These are phyloP conservation scores for Eucalyptus marginata DNA, from an alignment of 345 rosid species.

Conservation along the genomic window DNA sequence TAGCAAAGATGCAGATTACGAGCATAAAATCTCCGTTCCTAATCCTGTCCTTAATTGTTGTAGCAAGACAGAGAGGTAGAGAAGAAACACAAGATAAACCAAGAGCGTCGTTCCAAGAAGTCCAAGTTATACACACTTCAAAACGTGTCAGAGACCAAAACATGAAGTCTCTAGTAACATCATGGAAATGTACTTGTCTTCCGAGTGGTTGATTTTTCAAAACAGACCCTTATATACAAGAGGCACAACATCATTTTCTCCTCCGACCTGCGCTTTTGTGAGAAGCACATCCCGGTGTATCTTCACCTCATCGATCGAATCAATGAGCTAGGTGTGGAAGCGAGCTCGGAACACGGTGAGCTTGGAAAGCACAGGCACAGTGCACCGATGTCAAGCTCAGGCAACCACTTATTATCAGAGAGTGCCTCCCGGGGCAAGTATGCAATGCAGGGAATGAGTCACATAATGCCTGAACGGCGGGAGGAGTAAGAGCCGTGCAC, in stretches of 20 bases:
- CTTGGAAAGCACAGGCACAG: slow-evolving; percentile 73
- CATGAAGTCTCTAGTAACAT: background rate
- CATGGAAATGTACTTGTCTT: background rate
- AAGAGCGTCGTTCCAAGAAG: background rate
- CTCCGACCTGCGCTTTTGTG: background rate
- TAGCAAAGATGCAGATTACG: background rate
- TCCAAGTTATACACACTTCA: background rate
- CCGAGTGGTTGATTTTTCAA: background rate
- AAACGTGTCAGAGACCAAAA: background rate
- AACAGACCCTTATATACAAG: background rate
- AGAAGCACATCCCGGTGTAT: background rate
- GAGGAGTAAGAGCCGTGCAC: slow-evolving; percentile 90
- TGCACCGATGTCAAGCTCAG: slow-evolving; percentile 81
- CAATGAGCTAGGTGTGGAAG: slow-evolving; percentile 51
- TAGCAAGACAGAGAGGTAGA: background rate
- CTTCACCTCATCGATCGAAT: background rate
- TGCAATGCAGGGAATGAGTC: slow-evolving; percentile 94
- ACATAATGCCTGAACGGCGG: slow-evolving; percentile 88
- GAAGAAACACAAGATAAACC: background rate
- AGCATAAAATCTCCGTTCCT: background rate
- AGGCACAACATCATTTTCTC: background rate
- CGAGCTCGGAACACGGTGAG: slow-evolving; percentile 35
- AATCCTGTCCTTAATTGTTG: background rate
- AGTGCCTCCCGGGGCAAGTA: slow-evolving; percentile 92
- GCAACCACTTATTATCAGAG: slow-evolving; percentile 97